Evolutionary conservation across 2,329 filamentous ascomycete genomes (phyloP).

Genomic region (Colletotrichum sp.): DNA sequence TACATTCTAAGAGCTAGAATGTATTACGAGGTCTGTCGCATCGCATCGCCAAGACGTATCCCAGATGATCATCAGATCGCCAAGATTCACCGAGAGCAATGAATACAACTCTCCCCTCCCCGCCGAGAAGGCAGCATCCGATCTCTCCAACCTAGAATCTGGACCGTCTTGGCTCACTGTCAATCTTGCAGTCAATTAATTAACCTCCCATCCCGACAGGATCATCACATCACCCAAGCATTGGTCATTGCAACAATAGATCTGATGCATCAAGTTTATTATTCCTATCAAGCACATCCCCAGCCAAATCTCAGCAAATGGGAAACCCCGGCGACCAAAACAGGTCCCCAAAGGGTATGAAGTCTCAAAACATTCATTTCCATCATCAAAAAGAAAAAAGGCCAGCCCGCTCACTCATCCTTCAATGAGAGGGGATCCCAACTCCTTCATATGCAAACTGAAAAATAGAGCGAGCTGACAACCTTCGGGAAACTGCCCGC

Average conservation of each 20-base stretch:
- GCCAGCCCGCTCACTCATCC: background rate
- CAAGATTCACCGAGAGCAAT: background rate
- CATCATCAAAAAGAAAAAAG: background rate
- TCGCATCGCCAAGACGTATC: background rate
- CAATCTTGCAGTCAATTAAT: background rate
- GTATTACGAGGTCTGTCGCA: no score
- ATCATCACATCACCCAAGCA: background rate
- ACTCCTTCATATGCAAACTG: background rate
- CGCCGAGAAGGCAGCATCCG: background rate
- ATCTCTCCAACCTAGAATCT: background rate
- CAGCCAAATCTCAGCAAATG: background rate
- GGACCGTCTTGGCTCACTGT: background rate
- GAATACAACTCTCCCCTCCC: background rate
- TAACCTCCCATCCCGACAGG: background rate
- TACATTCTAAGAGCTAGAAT: no score
- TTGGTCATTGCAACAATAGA: background rate
- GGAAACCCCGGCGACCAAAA: background rate
- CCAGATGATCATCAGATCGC: background rate
- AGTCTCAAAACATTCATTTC: background rate
- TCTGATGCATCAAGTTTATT: background rate
- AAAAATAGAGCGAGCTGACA: background rate
- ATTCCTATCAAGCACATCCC: background rate
- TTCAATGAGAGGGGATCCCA: background rate
- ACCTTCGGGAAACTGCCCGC: background rate
- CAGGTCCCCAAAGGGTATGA: background rate